Conservation (phyloP, 306 rosid species). For the Leucaena leucocephala region DNA sequence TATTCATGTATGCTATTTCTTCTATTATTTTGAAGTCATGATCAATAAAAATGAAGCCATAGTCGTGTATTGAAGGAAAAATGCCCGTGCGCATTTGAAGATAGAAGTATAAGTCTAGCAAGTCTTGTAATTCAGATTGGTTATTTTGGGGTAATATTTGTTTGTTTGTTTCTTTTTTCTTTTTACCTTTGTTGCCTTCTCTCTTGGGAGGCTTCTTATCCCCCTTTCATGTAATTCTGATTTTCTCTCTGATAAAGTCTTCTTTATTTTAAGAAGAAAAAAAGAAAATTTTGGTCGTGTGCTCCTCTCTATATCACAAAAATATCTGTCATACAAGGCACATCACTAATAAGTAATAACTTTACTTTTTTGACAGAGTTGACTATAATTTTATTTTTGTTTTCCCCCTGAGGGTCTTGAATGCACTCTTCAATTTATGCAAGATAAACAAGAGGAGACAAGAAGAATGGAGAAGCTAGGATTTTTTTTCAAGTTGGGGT, state of each 20-base stretch:
- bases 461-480: slow-evolving; percentile 38
- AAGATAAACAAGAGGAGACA: slow-evolving; percentile 99
- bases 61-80: neutral
- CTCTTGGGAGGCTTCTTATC: neutral
- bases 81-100: neutral
- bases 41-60: slow-evolving; percentile 19
- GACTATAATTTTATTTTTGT: slow-evolving; percentile 30
- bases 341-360: neutral
- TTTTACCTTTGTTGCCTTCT: neutral
- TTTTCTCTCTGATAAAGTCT: neutral
- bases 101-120: slow-evolving; percentile 22
- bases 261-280: neutral
- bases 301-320: slow-evolving; percentile 6
- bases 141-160: neutral
- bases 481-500: neutral
- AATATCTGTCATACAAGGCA: neutral
- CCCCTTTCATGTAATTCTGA: neutral
- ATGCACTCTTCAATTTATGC: slow-evolving; percentile 92
- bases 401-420: slow-evolving; percentile 69
- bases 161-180: neutral
- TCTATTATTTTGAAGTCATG: slow-evolving; percentile 4
- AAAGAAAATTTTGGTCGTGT: neutral
- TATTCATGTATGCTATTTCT: neutral
- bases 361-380: slow-evolving; percentile 20
- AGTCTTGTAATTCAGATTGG: slow-evolving; percentile 15